Conservation (phyloP, 1,139 yeast genomes). For the Yamadazyma mexicana region DNA sequence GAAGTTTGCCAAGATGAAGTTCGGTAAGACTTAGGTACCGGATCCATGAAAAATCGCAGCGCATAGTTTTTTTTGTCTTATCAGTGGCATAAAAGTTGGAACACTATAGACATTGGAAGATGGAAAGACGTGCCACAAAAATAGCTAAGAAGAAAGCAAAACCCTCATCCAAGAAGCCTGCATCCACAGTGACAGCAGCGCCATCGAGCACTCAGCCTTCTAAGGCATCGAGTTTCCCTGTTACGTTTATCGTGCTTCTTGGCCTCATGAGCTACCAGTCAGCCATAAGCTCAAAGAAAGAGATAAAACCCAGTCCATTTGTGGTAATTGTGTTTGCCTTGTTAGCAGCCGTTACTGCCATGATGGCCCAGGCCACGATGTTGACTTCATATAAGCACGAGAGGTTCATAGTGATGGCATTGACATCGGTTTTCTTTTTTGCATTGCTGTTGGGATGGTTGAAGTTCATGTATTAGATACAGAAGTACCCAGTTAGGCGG, state of each 20-base stretch:
- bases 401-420: background rate
- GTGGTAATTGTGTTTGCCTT: background rate
- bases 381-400: background rate
- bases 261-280: constrained; percentile 3
- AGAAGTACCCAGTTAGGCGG: no score
- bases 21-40: background rate
- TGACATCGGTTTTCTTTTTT: background rate
- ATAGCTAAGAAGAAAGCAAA: background rate
- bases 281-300: background rate
- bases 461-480: background rate
- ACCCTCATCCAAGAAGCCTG: background rate
- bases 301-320: background rate
- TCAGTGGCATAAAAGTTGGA: background rate
- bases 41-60: no score
- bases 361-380: constrained; percentile 2
- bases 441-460: constrained; percentile 1
- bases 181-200: no score
- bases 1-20: constrained; percentile 39
- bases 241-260: constrained; percentile 3
- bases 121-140: background rate
- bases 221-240: constrained; percentile 1
- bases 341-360: constrained; percentile 1
- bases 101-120: no score
- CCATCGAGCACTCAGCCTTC: background rate
- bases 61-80: background rate